Conservation (phyloP, 306 rosid genomes). For the Cotoneaster glaucophyllus region DNA sequence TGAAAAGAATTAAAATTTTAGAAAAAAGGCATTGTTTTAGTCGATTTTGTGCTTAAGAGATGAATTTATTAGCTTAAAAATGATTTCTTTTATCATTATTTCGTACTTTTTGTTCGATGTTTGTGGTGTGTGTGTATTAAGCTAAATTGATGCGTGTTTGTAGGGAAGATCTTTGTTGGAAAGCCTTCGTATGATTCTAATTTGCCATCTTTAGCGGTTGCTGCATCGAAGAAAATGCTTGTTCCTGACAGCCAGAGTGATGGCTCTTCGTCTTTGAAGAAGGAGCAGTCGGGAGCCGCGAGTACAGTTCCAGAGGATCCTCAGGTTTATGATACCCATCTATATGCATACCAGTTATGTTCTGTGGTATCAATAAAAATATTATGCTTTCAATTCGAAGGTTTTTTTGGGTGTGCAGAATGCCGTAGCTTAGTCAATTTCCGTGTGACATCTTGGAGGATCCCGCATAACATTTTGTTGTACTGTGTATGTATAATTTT, state of each 20-base stretch:
- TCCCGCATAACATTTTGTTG: conserved; percentile 2
- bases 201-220: conserved; percentile 41
- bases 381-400: neutral
- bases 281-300: conserved; percentile 49
- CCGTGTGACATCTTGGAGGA: neutral
- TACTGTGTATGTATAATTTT: conserved; percentile 18
- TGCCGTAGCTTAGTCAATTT: neutral
- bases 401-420: neutral
- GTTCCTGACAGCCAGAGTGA: conserved; percentile 59
- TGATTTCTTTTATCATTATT: neutral
- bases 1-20: neutral
- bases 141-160: conserved; percentile 30
- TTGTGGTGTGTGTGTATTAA: neutral
- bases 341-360: neutral
- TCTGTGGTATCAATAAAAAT: neutral
- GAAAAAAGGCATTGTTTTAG: neutral
- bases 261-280: conserved; percentile 38
- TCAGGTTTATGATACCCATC: conserved; percentile 41
- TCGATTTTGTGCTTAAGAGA: neutral
- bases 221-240: conserved; percentile 66
- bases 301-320: conserved; percentile 40
- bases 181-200: conserved; percentile 64
- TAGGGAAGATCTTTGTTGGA: conserved; percentile 57
- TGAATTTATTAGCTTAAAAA: neutral
- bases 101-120: neutral